These are phyloP conservation scores for Colletotrichum kahawae DNA, from an alignment of 2,329 filamentous ascomycete species.

Conservation along the genomic window DNA sequence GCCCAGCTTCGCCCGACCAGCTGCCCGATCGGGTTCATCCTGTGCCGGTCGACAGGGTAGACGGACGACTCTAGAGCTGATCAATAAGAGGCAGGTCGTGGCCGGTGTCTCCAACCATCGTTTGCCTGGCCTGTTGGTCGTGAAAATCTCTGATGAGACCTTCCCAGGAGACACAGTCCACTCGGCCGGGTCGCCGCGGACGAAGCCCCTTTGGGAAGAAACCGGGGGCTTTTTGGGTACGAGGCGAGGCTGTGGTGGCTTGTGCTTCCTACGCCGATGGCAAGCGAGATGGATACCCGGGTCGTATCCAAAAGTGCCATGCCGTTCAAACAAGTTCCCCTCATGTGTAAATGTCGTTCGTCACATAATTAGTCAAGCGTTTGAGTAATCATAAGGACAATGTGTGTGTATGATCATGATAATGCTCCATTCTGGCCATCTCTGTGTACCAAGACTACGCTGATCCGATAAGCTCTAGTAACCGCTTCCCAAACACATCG, in stretches of 20 bases:
- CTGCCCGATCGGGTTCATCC: conserved; percentile 21
- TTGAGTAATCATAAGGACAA: background rate
- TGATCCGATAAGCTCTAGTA: background rate
- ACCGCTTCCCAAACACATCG: background rate
- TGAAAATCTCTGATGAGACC: conserved; percentile 16
- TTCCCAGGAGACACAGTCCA: background rate
- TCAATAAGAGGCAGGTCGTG: conserved; percentile 4
- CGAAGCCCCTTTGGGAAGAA: conserved; percentile 6
- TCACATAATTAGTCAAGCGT: background rate
- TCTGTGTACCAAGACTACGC: background rate
- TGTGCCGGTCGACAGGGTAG: background rate
- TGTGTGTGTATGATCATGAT: background rate
- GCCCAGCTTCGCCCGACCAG: conserved; percentile 13
- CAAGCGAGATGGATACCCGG: conserved; percentile 5
- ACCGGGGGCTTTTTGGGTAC: background rate
- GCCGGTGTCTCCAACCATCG: background rate
- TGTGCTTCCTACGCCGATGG: conserved; percentile 4
- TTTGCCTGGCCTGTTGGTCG: background rate
- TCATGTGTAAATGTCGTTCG: background rate
- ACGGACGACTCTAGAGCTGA: background rate
- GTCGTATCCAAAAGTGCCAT: background rate
- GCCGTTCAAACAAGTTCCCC: background rate
- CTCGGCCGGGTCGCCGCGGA: background rate
- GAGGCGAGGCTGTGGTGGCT: conserved; percentile 15
- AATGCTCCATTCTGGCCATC: background rate